Base-by-base conservation (phyloP, 2,329 filamentous ascomycete species). In the Macrophomina tecta region DNA sequence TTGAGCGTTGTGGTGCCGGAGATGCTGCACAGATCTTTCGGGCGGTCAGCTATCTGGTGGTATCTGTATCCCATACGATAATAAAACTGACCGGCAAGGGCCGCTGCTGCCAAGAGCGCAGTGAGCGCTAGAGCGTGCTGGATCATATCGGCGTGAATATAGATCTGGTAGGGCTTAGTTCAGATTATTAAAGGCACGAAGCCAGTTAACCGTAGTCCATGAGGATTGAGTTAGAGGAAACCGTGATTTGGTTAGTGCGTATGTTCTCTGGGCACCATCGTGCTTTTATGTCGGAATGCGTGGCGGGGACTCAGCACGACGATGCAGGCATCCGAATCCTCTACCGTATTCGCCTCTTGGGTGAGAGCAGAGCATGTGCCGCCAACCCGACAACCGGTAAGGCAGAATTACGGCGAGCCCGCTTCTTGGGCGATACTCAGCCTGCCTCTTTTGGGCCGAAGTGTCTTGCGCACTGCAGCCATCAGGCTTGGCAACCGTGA, bases 281-380 rank as follows among this genome's bases (percentile, higher is more conserved):
- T 48, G n/a, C 56, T 48, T 61, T 49, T 61, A 61, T 36, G 56
- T 12, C 36, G 30, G 34, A 8, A 16, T 34, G 11, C 8, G 42
- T 61, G 42, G 56, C 45, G 11, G 14, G 23, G 3, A 48, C 9
- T 4, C 56, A 61, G 56, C 56, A 40, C 48, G 42, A 36, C 48
- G 56, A 14, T 7, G 28, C 56, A 49, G 42, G 56, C 56, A 48
- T 61, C 18, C 9, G 8, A 18, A 61, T 61, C 56, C 40, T 61
- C 23, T 9, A 18, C 28, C 56, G 56, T 48, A 61, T 61, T 38
- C n/a, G 7, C 23, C 16, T 16, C 18, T 34, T 36, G 30, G 28
- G 40, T 18, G 42, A 34, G 16, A 30, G 11, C 3, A 48, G 5
- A 61, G 18, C n/a, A 28, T 16, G 16, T 58, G 53, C 12, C 11